Evolutionary conservation across 352 stramenopile genomes (phyloP), one percentile per base, ranked within the genome.

Genomic region (Lagenidium sp.): DNA sequence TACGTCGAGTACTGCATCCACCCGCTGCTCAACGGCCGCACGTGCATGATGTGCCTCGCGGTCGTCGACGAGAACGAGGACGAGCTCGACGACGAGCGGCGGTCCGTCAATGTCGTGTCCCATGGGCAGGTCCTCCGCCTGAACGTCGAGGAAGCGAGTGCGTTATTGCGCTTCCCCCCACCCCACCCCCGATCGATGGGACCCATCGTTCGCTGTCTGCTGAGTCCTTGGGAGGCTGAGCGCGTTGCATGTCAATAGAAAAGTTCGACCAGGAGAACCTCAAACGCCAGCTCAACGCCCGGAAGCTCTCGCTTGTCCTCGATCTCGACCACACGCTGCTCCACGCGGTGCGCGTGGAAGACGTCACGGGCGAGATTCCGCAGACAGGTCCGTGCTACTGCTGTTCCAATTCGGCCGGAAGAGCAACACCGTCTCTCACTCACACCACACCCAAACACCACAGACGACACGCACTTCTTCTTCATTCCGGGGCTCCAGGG

Each of bases 301-400:
- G 87, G 53, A 97, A 98, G 53, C 61, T 99, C 18, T 96, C 81
- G 29, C 61, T 99, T 11, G 93, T 98, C 23, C 68, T 99, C 25
- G 95, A 99, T 80, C 65, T 99, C 24, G 95, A 99, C 67, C 94
- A 98, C 64, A 99, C 95, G 3, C 64, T 99, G 35, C 68, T 99
- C 5, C 95, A 99, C 67, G 94, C 94, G 19, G 80, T 93, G 40
- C 75, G 78, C 19, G 63, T 77, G 1, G 58, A 77, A n/a, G 75
- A 93, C 24, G 61, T 93, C 23, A 54, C 77, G 2, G 69, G 61
- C 15, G 57, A 74, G 36, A 73, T 92, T 19, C 44, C 52, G 7
- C 57, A 77, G 25, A 63, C 72, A 58, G 72, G 75, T 88, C 45
- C 22, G 57, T 22, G 24, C 31, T 41, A 31, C n/a, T n/a, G n/a